Evolutionary conservation across 768 basidiomycete genomes (phyloP).

Genomic region (Boletellus emodensis): DNA sequence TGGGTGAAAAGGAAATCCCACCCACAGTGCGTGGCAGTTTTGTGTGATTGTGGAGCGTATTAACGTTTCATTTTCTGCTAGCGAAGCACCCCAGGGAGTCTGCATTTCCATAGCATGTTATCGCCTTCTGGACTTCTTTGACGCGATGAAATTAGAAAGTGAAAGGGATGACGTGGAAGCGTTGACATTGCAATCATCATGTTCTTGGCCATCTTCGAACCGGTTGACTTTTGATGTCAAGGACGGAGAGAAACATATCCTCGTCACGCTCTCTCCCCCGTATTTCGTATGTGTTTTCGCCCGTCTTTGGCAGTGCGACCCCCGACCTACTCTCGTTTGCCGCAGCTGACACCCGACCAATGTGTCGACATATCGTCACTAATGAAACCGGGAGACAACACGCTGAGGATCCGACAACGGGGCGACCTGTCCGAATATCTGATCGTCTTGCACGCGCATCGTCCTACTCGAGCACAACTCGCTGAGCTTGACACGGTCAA

Average conservation of each 20-base stretch:
- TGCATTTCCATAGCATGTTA: conserved; percentile 49
- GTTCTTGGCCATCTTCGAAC: conserved; percentile 42
- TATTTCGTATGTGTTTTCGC: conserved; percentile 32
- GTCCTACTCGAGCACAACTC: conserved; percentile 46
- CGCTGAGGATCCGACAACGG: conserved; percentile 40
- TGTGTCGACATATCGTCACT: conserved; percentile 51
- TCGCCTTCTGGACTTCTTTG: conserved; percentile 25
- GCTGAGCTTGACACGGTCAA: conserved; percentile 17
- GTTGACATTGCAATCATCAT: conserved; percentile 26
- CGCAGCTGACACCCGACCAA: conserved; percentile 44
- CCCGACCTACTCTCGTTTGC: not conserved
- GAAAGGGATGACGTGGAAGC: conserved; percentile 14
- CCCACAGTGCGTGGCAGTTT: conserved; percentile 29
- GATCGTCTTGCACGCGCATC: conserved; percentile 47
- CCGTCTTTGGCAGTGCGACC: not conserved
- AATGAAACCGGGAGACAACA: conserved; percentile 39
- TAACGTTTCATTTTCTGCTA: conserved; percentile 10
- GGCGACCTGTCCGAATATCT: conserved; percentile 43
- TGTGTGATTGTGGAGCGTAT: not conserved
- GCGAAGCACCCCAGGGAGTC: conserved; percentile 33
- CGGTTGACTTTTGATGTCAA: conserved; percentile 14
- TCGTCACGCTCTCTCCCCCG: conserved; percentile 28
- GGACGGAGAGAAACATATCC: conserved; percentile 2
- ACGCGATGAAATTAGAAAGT: conserved; percentile 12
- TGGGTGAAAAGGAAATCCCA: conserved; percentile 36